Percentiles rank a stretch among this genome's conserved stretches.
Evolutionary conservation across 1,284 basidiomycete genomes (phyloP).

Genomic region (Tilletia horrida): DNA sequence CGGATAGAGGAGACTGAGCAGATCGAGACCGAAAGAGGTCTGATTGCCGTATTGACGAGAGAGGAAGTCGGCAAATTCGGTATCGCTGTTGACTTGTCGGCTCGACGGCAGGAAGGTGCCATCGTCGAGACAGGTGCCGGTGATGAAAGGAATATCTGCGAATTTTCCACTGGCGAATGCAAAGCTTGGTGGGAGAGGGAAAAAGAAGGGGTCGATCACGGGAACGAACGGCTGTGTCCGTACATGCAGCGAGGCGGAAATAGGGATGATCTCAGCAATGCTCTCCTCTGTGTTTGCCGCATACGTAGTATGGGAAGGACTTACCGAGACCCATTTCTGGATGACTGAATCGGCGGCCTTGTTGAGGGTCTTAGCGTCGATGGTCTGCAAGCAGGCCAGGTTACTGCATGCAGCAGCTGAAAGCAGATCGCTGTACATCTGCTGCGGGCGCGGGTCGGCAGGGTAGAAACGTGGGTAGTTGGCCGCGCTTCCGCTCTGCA

Average conservation of each 20-base stretch:
- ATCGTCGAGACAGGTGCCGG: slow-evolving; percentile 35
- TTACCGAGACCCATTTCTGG: not conserved
- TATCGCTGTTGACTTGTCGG: slow-evolving; percentile 25
- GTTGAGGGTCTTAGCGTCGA: slow-evolving; percentile 14
- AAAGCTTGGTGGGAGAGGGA: slow-evolving; percentile 28
- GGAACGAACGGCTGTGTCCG: slow-evolving; percentile 24
- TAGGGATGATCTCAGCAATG: no score
- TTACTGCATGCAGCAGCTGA: slow-evolving; percentile 24
- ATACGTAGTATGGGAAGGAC: no score
- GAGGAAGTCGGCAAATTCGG: slow-evolving; percentile 28
- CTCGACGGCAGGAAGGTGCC: slow-evolving; percentile 26
- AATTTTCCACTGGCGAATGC: slow-evolving; percentile 29
- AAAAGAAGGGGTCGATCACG: slow-evolving; percentile 31
- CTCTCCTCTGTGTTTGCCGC: no score
- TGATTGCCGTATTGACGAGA: slow-evolving; percentile 31
- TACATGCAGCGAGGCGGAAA: no score
- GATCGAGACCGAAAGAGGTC: slow-evolving; percentile 24
- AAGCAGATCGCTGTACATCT: slow-evolving; percentile 26
- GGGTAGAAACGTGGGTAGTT: slow-evolving; percentile 23
- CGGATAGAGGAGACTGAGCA: slow-evolving; percentile 25
- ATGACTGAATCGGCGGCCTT: slow-evolving; percentile 3
- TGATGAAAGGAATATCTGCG: slow-evolving; percentile 35
- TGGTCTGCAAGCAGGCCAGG: slow-evolving; percentile 28
- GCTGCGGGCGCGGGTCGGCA: slow-evolving; percentile 26
- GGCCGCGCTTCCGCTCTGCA: slow-evolving; percentile 33